A percentile compares a stretch with the other conserved stretches of the same genome.
These are phyloP conservation scores for Suzukiozyma palmioleophila DNA, from an alignment of 1,139 yeast species.

Conservation along the genomic window DNA sequence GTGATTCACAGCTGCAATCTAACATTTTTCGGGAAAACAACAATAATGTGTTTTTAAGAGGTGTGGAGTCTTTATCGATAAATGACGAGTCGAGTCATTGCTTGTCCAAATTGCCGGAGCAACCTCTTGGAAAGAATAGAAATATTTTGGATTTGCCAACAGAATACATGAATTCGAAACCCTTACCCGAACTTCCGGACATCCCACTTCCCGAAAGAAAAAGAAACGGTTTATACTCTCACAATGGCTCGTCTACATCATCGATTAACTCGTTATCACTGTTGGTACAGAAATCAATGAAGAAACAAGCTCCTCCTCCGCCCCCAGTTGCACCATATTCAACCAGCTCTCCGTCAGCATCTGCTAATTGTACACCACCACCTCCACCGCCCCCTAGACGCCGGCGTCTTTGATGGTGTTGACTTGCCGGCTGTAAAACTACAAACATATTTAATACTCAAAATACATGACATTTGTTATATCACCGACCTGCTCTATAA, in stretches of 20 bases:
- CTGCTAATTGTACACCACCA: constrained; percentile 5
- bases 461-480: neutral
- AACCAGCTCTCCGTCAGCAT: neutral
- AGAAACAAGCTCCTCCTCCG: constrained; percentile 41
- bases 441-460: neutral
- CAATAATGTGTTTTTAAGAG: constrained; percentile 17
- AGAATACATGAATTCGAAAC: constrained; percentile 24
- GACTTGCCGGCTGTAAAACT: neutral
- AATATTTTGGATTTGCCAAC: constrained; percentile 32
- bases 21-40: constrained; percentile 14
- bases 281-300: constrained; percentile 26
- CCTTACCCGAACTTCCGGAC: constrained; percentile 11
- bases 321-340: constrained; percentile 26
- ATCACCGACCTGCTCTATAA: neutral
- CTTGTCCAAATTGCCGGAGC: constrained; percentile 5
- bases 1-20: neutral
- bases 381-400: constrained; percentile 19
- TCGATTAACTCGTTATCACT: constrained; percentile 18
- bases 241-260: constrained; percentile 9
- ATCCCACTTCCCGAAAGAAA: constrained; percentile 6
- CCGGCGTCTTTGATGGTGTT: constrained; percentile 9
- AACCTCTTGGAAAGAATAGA: constrained; percentile 6
- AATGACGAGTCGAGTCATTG: constrained; percentile 4
- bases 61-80: constrained; percentile 7
- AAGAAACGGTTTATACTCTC: constrained; percentile 4